These are phyloP conservation scores for Sarocladiaceae sp. DNA, from an alignment of 2,329 filamentous ascomycete genomes.

Conservation along the genomic window DNA sequence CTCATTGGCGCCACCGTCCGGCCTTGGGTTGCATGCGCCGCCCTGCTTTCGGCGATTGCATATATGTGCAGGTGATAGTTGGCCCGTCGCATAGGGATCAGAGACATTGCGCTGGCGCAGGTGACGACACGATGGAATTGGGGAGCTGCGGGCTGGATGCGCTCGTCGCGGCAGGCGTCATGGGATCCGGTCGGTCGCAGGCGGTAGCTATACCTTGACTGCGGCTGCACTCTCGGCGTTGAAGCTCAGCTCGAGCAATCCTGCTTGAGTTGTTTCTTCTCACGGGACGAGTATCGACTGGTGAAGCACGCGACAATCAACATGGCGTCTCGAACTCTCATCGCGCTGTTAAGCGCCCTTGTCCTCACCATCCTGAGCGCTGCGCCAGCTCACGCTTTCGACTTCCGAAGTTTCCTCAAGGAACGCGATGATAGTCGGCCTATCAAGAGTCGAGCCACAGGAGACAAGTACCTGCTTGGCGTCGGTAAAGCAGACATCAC, in stretches of 20 bases:
- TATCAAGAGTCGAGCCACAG: slow-evolving; percentile 8
- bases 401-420: not conserved
- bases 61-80: too few species aligned
- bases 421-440: not conserved
- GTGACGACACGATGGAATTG: too few species aligned
- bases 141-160: too few species aligned
- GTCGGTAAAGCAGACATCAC: slow-evolving; percentile 55
- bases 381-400: not conserved
- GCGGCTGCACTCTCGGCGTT: too few species aligned
- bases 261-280: not conserved
- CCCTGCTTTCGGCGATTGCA: not conserved
- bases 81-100: not conserved
- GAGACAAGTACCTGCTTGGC: slow-evolving; percentile 42
- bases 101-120: too few species aligned
- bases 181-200: too few species aligned
- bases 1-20: not conserved
- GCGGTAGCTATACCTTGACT: too few species aligned
- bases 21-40: not conserved
- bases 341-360: not conserved
- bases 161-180: too few species aligned
- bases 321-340: slow-evolving; percentile 2
- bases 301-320: not conserved
- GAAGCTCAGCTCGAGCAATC: too few species aligned
- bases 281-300: too few species aligned
- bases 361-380: slow-evolving; percentile 1